Evolutionary conservation across 78 protist genomes (phyloP), one percentile per base, ranked within the genome.

Genomic region (Polysphondylium violaceum): DNA sequence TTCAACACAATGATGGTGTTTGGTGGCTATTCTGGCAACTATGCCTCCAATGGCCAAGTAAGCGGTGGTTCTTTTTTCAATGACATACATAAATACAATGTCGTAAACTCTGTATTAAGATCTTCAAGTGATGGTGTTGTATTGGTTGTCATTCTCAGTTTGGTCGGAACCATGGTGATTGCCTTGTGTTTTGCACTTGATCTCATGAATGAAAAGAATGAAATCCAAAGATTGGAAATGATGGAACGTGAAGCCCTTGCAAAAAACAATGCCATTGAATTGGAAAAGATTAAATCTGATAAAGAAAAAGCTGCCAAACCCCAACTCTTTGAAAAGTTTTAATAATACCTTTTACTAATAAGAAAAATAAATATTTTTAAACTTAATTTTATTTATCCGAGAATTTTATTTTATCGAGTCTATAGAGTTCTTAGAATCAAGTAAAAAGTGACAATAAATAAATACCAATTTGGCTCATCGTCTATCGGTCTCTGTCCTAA

Each of bases 171-270:
- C 9, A 69, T 83, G 90, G 58, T 83, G 21, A 51, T 83, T 17
- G 90, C 79, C 56, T 44, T 83, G 27, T 83, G 90, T 41, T 83
- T 83, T 33, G 90, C 90, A 3, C 60, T 83, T 19, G 90, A 83
- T 43, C 50, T 69, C 1, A 67, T 69, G 59, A n/a, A 50, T 27
- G 90, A 83, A 31, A 83, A 58, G 51, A 67, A 83, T 56, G 90
- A 83, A 43, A 6, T 35, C 2, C 77, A 69, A 14, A 33, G 76
- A 27, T 67, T 53, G 12, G 90, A 67, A 43, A 36, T 51, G 59
- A 9, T 69, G 6, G 90, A 83, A 69, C 51, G 43, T 43, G 90
- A 83, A 40, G 73, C 71, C 35, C 51, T 64, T 17, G 72, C 61
- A 21, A 76, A 76, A 41, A 72, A 75, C 60, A 38, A 76, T 47